These are phyloP conservation scores for Cicer yamashitae DNA, from an alignment of 306 rosid genomes.

Conservation along the genomic window DNA sequence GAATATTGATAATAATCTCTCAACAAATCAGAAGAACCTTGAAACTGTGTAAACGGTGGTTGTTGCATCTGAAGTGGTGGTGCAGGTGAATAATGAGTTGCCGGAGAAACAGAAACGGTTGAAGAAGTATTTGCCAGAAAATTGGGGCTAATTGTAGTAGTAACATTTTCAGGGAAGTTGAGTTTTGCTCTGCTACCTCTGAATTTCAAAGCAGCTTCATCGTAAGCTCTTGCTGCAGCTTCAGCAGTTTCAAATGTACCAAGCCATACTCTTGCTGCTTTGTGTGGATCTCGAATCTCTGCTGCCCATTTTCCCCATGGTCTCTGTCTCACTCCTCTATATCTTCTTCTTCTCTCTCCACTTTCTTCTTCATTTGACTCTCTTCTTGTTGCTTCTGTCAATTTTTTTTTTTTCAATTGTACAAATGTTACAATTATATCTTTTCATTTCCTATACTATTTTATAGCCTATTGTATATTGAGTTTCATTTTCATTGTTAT, in stretches of 20 bases:
- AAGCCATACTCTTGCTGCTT: conserved; percentile 97
- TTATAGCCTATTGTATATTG: background rate
- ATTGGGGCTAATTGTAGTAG: conserved; percentile 29
- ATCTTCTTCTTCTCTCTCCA: conserved; percentile 71
- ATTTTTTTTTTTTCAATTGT: conserved; percentile 13
- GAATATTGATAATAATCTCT: conserved; percentile 75
- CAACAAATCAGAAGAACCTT: conserved; percentile 44
- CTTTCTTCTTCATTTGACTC: conserved; percentile 50
- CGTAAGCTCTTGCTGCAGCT: conserved; percentile 94
- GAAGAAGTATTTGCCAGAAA: background rate
- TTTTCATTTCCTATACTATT: conserved; percentile 13
- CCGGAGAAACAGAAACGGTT: background rate
- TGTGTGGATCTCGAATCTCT: conserved; percentile 92
- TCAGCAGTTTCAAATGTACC: conserved; percentile 97
- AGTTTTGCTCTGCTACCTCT: conserved; percentile 96
- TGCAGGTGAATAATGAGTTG: conserved; percentile 26
- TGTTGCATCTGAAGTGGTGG: background rate
- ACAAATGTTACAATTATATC: background rate
- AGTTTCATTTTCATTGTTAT: background rate
- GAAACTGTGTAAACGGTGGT: conserved; percentile 38
- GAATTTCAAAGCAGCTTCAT: conserved; percentile 88
- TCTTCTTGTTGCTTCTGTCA: conserved; percentile 33
- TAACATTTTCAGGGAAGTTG: conserved; percentile 87
- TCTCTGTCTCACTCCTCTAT: conserved; percentile 94
- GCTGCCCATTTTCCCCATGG: conserved; percentile 99